Base-by-base conservation (phyloP, 2,329 filamentous ascomycete genomes). In the Pseudogymnoascus sp. region DNA sequence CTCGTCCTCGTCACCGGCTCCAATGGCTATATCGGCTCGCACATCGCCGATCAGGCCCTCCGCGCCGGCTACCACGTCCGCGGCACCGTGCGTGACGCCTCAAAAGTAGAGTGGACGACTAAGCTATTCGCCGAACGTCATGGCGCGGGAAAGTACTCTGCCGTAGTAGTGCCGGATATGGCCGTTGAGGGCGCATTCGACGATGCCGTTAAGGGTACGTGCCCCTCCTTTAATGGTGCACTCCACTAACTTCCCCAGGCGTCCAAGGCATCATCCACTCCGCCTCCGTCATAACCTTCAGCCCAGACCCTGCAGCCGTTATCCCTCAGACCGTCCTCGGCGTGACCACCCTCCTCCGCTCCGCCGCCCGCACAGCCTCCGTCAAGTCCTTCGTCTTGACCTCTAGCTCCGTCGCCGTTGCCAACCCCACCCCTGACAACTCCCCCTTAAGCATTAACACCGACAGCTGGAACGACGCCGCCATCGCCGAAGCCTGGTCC, bases 351-450 rank as follows among this genome's bases (percentile, higher is more conserved):
- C 26, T 56, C 46, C 46, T 56, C n/a, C 26, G 26, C n/a, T 56
- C 46, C 29, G 46, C 46, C 26, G 9, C 46, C 4, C 10, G n/a
- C 29, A 7, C 46, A 1, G 65, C 74, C 0, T 70, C 70, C 4
- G 71, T 82, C 0, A 75, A 73, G 62, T 71, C 76, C 1, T 75
- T 80, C 31, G 75, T 81, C 4, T 66, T 76, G 38, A 79, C 77
- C 0, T 76, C 74, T 17, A 77, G 75, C 1, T 60, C 66, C 2
- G 60, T 40, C 2, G 70, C 73, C 0, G 66, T 68, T 1, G 68
- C 72, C 0, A 64, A 64, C 4, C 60, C 71, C 2, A 67, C 63
- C 2, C 64, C 66, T 0, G 68, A 68, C 7, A 65, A 67, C 46
- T 15, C n/a, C 10, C 11, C 26, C 4, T 67, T 68, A 2, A 64